These are phyloP conservation scores for Cardamine resedifolia DNA, from an alignment of 345 rosid genomes.

Conservation along the genomic window DNA sequence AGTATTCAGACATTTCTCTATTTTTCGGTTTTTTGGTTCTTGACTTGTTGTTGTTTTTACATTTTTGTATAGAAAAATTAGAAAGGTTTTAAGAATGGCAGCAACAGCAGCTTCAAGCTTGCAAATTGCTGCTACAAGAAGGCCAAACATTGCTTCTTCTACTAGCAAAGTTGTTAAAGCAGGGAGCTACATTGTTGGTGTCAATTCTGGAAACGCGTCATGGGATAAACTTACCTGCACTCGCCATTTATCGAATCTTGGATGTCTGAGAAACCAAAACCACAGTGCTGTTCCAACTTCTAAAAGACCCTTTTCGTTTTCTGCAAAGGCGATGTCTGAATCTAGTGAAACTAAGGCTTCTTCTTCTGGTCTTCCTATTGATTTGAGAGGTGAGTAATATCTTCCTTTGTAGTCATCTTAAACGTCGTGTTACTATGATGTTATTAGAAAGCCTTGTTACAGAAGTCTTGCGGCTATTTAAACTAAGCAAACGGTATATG, in stretches of 20 bases:
- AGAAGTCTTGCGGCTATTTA: background rate
- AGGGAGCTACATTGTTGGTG: constrained; percentile 44
- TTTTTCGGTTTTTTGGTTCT: background rate
- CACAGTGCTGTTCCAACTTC: constrained; percentile 39
- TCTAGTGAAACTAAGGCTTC: constrained; percentile 51
- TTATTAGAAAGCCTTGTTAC: background rate
- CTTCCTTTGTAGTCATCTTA: constrained; percentile 2
- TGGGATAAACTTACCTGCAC: constrained; percentile 51
- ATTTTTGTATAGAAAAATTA: constrained; percentile 27
- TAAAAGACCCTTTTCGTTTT: constrained; percentile 41
- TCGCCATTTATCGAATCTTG: constrained; percentile 50
- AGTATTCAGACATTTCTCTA: background rate
- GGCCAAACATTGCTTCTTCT: constrained; percentile 52
- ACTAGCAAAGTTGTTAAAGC: constrained; percentile 46
- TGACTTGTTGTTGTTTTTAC: background rate
- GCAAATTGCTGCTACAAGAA: constrained; percentile 49
- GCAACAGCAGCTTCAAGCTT: constrained; percentile 58
- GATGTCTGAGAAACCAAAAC: constrained; percentile 42
- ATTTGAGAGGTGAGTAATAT: constrained; percentile 63
- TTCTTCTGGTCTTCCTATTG: constrained; percentile 68
- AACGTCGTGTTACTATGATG: background rate
- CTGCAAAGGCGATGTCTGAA: constrained; percentile 62
- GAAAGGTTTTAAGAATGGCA: constrained; percentile 51
- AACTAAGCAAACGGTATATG: constrained; percentile 6
- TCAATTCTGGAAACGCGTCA: constrained; percentile 42